A percentile compares a stretch with the other conserved stretches of the same genome.
phyloP scores from a whole-genome alignment of 2,329 filamentous ascomycete species.

The Dactylellina drechsleri region DNA sequence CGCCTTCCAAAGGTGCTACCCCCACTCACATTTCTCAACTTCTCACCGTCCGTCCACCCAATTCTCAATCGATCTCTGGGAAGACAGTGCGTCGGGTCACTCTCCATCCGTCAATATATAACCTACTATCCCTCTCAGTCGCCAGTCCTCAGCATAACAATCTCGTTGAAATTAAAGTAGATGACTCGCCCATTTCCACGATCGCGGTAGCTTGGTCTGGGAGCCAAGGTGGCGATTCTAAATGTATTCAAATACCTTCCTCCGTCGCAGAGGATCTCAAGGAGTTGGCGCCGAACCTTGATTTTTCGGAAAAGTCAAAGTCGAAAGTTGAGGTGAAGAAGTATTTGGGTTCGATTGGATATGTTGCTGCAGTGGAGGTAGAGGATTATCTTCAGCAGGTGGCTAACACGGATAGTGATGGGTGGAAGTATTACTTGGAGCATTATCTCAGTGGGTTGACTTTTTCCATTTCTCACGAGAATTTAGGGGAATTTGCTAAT shows the following conservation, averaged over 20 bases:
- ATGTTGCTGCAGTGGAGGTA: conserved; percentile 54
- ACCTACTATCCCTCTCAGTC: conserved; percentile 47
- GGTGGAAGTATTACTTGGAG: conserved; percentile 58
- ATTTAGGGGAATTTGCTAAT: conserved; percentile 16
- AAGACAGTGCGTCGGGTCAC: conserved; percentile 46
- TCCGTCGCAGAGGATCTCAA: conserved; percentile 42
- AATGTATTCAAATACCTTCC: conserved; percentile 45
- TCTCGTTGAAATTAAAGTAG: conserved; percentile 42
- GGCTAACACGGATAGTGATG: conserved; percentile 49
- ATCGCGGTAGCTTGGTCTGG: conserved; percentile 52
- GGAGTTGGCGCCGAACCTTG: conserved; percentile 24
- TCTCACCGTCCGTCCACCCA: conserved; percentile 41
- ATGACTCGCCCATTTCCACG: conserved; percentile 29
- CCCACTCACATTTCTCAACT: conserved; percentile 43
- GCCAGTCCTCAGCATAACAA: conserved; percentile 48
- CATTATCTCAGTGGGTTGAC: conserved; percentile 57
- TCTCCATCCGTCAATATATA: conserved; percentile 50
- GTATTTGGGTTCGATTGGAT: conserved; percentile 54
- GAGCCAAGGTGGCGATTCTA: conserved; percentile 43
- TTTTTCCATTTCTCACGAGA: neutral
- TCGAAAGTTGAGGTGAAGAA: conserved; percentile 56
- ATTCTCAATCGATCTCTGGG: conserved; percentile 34
- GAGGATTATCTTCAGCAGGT: conserved; percentile 55
- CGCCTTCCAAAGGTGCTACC: conserved; percentile 41
- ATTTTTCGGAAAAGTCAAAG: conserved; percentile 52